Conservation (phyloP, 2,329 filamentous ascomycete species). For the Xylogone sp. region DNA sequence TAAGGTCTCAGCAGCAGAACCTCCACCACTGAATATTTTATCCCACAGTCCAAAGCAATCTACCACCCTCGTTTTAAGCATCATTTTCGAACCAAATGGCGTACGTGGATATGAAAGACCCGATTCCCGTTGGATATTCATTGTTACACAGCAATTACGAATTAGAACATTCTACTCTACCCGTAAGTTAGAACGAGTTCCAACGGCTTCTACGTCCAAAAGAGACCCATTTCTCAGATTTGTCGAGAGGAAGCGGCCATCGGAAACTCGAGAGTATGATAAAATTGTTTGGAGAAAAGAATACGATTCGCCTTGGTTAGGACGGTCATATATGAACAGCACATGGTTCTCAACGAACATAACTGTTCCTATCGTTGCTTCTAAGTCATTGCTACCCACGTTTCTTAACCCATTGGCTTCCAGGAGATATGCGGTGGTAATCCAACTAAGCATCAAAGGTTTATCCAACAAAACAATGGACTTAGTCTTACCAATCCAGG, state of each 20-base stretch:
- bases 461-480: slow-evolving; percentile 1
- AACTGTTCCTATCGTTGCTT: neutral
- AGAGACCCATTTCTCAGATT: neutral
- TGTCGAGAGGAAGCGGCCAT: neutral
- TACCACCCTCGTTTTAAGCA: neutral
- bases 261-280: neutral
- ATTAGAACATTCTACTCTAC: slow-evolving; percentile 7
- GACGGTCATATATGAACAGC: neutral
- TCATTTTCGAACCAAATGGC: neutral
- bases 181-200: neutral
- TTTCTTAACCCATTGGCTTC: slow-evolving; percentile 2
- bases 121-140: neutral
- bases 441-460: slow-evolving; percentile 3
- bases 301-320: neutral
- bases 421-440: slow-evolving; percentile 1
- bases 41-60: neutral
- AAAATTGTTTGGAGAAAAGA: neutral
- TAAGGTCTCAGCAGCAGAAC: slow-evolving; percentile 2
- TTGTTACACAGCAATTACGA: slow-evolving; percentile 1
- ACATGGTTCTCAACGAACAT: neutral
- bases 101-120: neutral
- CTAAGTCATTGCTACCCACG: neutral
- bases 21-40: slow-evolving; percentile 4
- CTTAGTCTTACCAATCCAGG: slow-evolving; percentile 6
- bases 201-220: neutral